Evolutionary conservation across 768 basidiomycete species (phyloP).

Genomic region (Lepiota brunneoincarnata): DNA sequence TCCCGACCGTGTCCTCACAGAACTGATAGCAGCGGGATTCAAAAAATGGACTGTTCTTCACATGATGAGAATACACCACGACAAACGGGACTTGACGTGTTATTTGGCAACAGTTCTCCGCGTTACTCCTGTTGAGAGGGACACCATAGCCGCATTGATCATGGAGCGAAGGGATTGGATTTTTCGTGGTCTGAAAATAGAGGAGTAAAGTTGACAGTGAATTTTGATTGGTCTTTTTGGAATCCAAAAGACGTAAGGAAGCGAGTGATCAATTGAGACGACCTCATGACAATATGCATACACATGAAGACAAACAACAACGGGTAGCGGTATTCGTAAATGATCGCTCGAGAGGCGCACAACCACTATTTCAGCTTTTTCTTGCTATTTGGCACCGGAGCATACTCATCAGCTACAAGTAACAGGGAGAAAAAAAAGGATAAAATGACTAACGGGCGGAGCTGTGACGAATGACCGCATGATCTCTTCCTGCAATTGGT

Average conservation of each 20-base stretch:
- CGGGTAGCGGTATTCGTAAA: slow-evolving; percentile 1
- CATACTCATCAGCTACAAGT: background rate
- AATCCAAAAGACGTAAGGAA: background rate
- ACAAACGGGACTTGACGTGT: background rate
- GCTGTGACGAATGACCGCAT: slow-evolving; percentile 88
- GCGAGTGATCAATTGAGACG: slow-evolving; percentile 4
- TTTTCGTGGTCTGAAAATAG: background rate
- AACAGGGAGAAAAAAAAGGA: background rate
- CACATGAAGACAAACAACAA: slow-evolving; percentile 9
- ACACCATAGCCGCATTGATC: slow-evolving; percentile 1
- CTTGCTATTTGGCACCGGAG: slow-evolving; percentile 52
- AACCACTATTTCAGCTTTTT: slow-evolving; percentile 90
- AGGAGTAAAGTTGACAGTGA: background rate
- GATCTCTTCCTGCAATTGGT: slow-evolving; percentile 98
- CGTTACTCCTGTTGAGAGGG: background rate
- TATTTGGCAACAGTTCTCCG: slow-evolving; percentile 7
- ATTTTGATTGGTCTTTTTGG: background rate
- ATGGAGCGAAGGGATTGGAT: background rate
- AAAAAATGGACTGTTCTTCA: slow-evolving; percentile 1
- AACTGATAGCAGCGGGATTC: slow-evolving; percentile 5
- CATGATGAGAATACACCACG: background rate
- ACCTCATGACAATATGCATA: slow-evolving; percentile 8
- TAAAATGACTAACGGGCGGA: slow-evolving; percentile 74
- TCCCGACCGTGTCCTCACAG: background rate
- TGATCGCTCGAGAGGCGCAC: slow-evolving; percentile 12